Percentiles rank a stretch among this genome's conserved stretches.
These are phyloP conservation scores for Solanum tacnaense DNA, from an alignment of 257 asterid genomes.

Conservation along the genomic window DNA sequence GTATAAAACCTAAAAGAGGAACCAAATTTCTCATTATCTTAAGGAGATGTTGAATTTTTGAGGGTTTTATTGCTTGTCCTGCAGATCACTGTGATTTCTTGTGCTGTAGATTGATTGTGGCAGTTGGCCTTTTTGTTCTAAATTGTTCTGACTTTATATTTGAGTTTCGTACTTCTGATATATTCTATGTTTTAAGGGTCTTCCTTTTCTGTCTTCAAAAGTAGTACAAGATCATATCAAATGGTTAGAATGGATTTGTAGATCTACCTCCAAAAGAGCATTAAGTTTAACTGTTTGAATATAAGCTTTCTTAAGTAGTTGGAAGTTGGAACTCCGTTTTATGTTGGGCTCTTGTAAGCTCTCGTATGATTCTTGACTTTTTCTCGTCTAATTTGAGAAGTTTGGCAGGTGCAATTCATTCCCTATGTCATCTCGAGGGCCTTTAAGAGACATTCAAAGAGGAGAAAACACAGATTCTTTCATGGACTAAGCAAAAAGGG, in stretches of 20 bases:
- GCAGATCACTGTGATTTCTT: neutral
- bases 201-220: neutral
- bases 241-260: neutral
- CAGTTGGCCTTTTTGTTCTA: neutral
- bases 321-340: neutral
- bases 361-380: neutral
- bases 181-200: neutral
- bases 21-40: neutral
- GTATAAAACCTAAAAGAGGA: neutral
- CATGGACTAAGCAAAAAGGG: constrained; percentile 51
- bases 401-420: constrained; percentile 59
- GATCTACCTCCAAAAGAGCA: neutral
- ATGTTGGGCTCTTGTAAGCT: neutral
- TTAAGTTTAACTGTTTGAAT: neutral
- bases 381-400: neutral
- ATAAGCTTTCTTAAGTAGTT: neutral
- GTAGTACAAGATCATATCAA: neutral
- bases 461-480: constrained; percentile 70
- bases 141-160: neutral
- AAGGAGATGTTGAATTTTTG: neutral
- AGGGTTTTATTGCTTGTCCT: neutral
- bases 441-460: constrained; percentile 46
- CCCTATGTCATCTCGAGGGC: constrained; percentile 59
- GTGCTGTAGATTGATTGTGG: neutral
- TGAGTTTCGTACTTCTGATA: neutral